Conservation (phyloP, 2,329 filamentous ascomycete species). For the Phyllosticta paracitricarpa region DNA sequence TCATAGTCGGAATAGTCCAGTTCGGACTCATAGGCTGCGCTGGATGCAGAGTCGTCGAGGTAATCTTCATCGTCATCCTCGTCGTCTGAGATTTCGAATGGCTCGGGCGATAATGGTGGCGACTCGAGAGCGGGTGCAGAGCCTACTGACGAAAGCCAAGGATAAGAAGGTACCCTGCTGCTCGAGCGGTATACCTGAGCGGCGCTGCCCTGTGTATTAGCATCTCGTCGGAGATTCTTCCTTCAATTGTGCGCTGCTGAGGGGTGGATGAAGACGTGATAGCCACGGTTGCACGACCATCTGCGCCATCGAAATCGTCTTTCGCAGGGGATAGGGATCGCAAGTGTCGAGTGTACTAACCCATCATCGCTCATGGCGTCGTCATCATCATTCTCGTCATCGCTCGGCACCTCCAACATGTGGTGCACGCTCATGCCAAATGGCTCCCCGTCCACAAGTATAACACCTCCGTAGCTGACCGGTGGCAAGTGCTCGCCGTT, state of each 20-base stretch:
- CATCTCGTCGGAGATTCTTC: not conserved
- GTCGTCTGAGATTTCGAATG: constrained; percentile 45
- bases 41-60: constrained; percentile 15
- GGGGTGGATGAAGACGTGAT: not conserved
- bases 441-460: constrained; percentile 72
- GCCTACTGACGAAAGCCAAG: constrained; percentile 28
- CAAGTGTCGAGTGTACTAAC: constrained; percentile 2
- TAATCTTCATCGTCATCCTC: constrained; percentile 31
- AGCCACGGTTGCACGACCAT: not conserved
- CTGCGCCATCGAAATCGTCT: not conserved
- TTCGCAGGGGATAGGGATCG: not conserved
- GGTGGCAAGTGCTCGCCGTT: constrained; percentile 78
- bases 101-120: constrained; percentile 20
- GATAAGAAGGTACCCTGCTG: constrained; percentile 24
- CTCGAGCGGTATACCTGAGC: constrained; percentile 33
- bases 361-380: constrained; percentile 4
- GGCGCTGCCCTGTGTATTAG: not conserved
- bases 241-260: not conserved
- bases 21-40: constrained; percentile 27
- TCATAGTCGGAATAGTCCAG: constrained; percentile 54
- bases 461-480: constrained; percentile 80
- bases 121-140: constrained; percentile 23
- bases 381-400: constrained; percentile 40
- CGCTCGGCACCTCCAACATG: constrained; percentile 65
- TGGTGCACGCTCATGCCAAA: constrained; percentile 97